Conservation (phyloP, 2,329 filamentous ascomycete species). For the Xylariales sp. region DNA sequence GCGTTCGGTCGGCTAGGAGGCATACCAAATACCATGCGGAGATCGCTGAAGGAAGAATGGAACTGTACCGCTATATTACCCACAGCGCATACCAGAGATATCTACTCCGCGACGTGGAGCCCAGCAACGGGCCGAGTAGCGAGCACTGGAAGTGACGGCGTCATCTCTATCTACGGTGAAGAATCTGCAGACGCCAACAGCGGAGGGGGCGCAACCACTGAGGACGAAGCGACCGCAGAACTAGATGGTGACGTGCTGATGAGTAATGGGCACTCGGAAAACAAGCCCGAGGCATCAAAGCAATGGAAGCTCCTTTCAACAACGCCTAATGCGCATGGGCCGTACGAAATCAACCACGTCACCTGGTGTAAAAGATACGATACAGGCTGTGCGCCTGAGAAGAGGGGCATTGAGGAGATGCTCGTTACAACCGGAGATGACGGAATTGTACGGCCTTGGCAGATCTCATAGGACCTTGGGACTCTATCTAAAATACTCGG, state of each 20-base stretch:
- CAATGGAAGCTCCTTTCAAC: constrained; percentile 79
- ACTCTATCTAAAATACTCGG: constrained; percentile 9
- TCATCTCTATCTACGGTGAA: constrained; percentile 83
- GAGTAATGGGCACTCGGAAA: constrained; percentile 42
- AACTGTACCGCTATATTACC: constrained; percentile 81
- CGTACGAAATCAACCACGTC: constrained; percentile 94
- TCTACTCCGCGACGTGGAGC: constrained; percentile 91
- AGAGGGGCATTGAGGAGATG: constrained; percentile 77
- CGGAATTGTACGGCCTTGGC: constrained; percentile 87
- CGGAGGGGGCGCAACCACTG: constrained; percentile 7
- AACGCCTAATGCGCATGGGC: constrained; percentile 82
- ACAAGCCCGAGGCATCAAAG: constrained; percentile 51
- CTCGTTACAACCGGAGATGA: constrained; percentile 93
- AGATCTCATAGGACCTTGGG: constrained; percentile 54
- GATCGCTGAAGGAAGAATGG: constrained; percentile 85
- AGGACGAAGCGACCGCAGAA: constrained; percentile 44
- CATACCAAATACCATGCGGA: constrained; percentile 91
- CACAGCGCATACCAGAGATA: constrained; percentile 77
- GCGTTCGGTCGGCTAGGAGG: constrained; percentile 61
- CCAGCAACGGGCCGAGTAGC: constrained; percentile 79
- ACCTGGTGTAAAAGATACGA: constrained; percentile 87
- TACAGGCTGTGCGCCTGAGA: constrained; percentile 60
- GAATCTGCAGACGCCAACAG: constrained; percentile 32
- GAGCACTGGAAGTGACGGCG: constrained; percentile 89
- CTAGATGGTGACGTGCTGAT: constrained; percentile 49